Evolutionary conservation across 2,329 filamentous ascomycete genomes (phyloP).

Genomic region (Zasmidium citrigriseum): DNA sequence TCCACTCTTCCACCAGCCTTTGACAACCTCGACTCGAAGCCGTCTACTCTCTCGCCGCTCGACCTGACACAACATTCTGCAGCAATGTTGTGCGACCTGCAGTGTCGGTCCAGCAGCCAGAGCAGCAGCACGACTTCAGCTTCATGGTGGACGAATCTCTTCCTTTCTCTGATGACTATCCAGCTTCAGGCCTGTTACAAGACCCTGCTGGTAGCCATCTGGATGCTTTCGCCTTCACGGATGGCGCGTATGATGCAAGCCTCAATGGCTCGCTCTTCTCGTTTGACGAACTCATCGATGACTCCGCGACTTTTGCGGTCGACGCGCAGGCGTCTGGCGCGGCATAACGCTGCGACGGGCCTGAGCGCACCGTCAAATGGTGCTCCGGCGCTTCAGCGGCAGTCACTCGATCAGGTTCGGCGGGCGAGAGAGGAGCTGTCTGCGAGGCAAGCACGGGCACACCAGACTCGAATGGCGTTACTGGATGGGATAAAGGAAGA

Average conservation of each 20-base stretch:
- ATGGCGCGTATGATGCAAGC: constrained; percentile 37
- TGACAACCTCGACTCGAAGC: constrained; percentile 37
- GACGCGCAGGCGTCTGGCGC: constrained; percentile 46
- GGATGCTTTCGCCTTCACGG: constrained; percentile 38
- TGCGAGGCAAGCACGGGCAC: constrained; percentile 4
- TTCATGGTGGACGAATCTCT: constrained; percentile 30
- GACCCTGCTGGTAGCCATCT: constrained; percentile 34
- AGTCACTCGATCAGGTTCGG: constrained; percentile 14
- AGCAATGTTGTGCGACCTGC: constrained; percentile 99
- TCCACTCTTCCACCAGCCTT: constrained; percentile 27
- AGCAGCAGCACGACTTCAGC: constrained; percentile 26
- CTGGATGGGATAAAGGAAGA: constrained; percentile 5
- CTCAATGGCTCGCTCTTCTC: constrained; percentile 35
- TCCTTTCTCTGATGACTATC: constrained; percentile 34
- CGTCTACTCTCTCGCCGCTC: constrained; percentile 59
- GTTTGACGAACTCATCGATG: constrained; percentile 42
- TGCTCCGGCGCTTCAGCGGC: constrained; percentile 31
- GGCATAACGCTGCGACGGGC: constrained; percentile 49
- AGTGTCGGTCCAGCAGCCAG: constrained; percentile 78
- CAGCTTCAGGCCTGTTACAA: constrained; percentile 36
- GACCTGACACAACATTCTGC: constrained; percentile 99
- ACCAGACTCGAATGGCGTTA: constrained; percentile 12
- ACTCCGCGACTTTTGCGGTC: constrained; percentile 44
- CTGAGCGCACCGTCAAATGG: constrained; percentile 41
- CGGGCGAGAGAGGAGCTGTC: constrained; percentile 5